Evolutionary conservation across 495 filamentous ascomycete species (phyloP).

Genomic region (Pyrenopolyporus hunteri): DNA sequence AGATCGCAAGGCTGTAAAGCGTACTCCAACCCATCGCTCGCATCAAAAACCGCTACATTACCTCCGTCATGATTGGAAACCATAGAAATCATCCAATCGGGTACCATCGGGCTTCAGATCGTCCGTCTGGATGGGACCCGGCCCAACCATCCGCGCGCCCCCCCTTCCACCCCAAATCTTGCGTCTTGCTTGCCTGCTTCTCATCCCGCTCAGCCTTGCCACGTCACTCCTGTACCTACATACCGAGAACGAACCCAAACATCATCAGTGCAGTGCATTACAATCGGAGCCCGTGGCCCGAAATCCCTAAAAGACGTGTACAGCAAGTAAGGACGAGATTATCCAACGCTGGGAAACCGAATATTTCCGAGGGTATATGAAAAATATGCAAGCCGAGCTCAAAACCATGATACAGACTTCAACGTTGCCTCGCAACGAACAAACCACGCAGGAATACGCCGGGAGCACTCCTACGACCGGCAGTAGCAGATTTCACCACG

Average conservation of each 20-base stretch:
- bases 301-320: background rate
- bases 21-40: slow-evolving; percentile 12
- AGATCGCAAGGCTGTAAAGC: slow-evolving; percentile 3
- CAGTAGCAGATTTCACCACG: background rate
- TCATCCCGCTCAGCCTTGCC: slow-evolving; percentile 31
- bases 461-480: background rate
- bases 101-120: slow-evolving; percentile 10
- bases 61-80: slow-evolving; percentile 15
- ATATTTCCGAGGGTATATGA: slow-evolving; percentile 3
- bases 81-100: slow-evolving; percentile 34
- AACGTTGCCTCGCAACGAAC: background rate
- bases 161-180: slow-evolving; percentile 16
- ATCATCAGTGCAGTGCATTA: background rate
- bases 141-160: too few species aligned
- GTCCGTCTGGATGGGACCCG: slow-evolving; percentile 4
- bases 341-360: background rate
- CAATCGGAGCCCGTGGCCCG: slow-evolving; percentile 10
- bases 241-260: background rate
- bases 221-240: slow-evolving; percentile 21
- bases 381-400: slow-evolving; percentile 8
- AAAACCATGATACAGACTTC: slow-evolving; percentile 3
- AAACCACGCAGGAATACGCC: slow-evolving; percentile 10
- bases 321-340: background rate
- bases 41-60: slow-evolving; percentile 15
- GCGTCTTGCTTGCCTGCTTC: slow-evolving; percentile 13